Percentiles rank a stretch among this genome's conserved stretches.
phyloP scores from a whole-genome alignment of 2,329 filamentous ascomycete species.

The Aureobasidium uvarum region DNA sequence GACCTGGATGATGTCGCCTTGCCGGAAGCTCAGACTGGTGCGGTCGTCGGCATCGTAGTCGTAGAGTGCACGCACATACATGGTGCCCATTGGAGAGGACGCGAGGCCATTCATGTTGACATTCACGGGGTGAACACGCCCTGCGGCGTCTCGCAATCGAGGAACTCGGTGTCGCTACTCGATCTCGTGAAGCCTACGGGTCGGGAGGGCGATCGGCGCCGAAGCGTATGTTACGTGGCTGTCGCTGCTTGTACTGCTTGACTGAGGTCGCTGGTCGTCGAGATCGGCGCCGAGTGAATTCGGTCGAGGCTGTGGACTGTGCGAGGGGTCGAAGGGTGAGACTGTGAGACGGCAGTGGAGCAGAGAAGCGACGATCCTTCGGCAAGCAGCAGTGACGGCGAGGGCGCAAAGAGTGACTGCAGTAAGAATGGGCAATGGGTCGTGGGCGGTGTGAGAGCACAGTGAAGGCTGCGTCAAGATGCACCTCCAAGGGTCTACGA shows the following conservation, averaged over 20 bases:
- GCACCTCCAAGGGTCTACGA: slow-evolving; percentile 7
- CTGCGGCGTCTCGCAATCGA: slow-evolving; percentile 9
- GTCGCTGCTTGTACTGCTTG: not conserved
- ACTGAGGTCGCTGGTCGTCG: not conserved
- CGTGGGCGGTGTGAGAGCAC: slow-evolving; percentile 10
- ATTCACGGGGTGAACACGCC: slow-evolving; percentile 24
- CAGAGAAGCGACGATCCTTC: not conserved
- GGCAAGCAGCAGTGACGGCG: not conserved
- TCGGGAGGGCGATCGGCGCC: not conserved
- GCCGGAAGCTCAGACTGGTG: slow-evolving; percentile 93
- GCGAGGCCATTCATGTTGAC: slow-evolving; percentile 52
- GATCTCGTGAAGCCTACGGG: not conserved
- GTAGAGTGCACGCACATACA: slow-evolving; percentile 95
- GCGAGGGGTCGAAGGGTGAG: slow-evolving; percentile 12
- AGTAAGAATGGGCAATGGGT: slow-evolving; percentile 10
- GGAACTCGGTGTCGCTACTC: not conserved
- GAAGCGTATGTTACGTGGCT: not conserved
- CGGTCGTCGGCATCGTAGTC: slow-evolving; percentile 97
- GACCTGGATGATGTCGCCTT: slow-evolving; percentile 97
- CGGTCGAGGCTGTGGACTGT: slow-evolving; percentile 12
- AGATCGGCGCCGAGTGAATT: slow-evolving; percentile 22
- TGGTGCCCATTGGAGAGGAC: slow-evolving; percentile 54
- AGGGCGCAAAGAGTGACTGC: slow-evolving; percentile 18
- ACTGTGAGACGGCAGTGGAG: not conserved
- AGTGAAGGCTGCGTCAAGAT: slow-evolving; percentile 1